Percentiles rank a stretch among this genome's conserved stretches.
Evolutionary conservation across 1,284 basidiomycete genomes (phyloP).

Genomic region (Fomitopsis betulina): DNA sequence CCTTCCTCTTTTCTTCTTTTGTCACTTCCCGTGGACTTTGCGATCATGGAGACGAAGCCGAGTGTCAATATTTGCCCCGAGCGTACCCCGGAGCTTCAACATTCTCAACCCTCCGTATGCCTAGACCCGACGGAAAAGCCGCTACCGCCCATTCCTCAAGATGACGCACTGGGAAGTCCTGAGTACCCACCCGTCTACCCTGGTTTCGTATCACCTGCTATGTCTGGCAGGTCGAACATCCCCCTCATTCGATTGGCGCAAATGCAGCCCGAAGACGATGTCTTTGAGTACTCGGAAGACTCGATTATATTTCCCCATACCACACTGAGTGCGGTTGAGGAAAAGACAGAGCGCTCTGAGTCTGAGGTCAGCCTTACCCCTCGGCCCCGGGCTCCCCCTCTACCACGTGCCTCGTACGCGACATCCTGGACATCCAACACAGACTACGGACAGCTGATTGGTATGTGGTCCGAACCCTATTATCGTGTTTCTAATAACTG

Average conservation of each 20-base stretch:
- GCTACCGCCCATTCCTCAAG: constrained; percentile 22
- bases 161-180: constrained; percentile 16
- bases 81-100: constrained; percentile 4
- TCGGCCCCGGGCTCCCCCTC: not conserved
- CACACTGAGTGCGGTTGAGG: constrained; percentile 56
- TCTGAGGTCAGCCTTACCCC: constrained; percentile 41
- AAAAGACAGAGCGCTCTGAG: constrained; percentile 60
- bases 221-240: constrained; percentile 20
- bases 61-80: constrained; percentile 9
- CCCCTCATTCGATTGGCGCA: constrained; percentile 25
- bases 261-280: constrained; percentile 15
- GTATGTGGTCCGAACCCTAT: constrained; percentile 32
- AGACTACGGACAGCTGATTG: constrained; percentile 60
- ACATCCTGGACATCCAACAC: constrained; percentile 37
- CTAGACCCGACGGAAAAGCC: constrained; percentile 23
- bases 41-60: constrained; percentile 29
- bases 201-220: not conserved
- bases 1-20: constrained; percentile 15
- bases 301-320: not conserved
- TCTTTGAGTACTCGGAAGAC: constrained; percentile 15
- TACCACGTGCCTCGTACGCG: constrained; percentile 7
- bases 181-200: constrained; percentile 7
- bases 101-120: constrained; percentile 10
- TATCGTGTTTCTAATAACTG: not conserved
- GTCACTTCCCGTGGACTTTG: constrained; percentile 18